Evolutionary conservation across 2,329 filamentous ascomycete genomes (phyloP), one percentile per base, ranked within the genome.

Genomic region (Ceratocystis destructans): DNA sequence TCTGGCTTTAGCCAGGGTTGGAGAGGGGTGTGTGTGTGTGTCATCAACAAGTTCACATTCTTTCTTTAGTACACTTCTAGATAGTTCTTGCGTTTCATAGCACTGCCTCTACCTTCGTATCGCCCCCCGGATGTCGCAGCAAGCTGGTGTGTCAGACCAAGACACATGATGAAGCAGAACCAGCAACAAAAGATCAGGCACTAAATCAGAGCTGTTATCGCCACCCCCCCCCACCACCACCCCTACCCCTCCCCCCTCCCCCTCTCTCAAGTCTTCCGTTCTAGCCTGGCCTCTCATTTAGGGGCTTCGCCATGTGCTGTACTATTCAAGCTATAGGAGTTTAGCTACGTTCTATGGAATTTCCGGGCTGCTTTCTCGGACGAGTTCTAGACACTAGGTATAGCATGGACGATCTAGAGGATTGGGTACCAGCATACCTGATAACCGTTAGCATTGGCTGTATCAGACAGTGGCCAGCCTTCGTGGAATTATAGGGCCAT

Each of bases 111-210:
- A 10, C 22, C 48, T 8, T 20, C 48, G n/a, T 22, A 50, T 50
- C 8, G n/a, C 22, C 53, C 55, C 12, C n/a, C 55, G 55, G 55
- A 1, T 59, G 55, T 59, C 55, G 28, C 15, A 31, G 53, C 15
- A 59, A 25, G 53, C 15, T 31, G 31, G 55, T 53, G 48, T 57
- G 31, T 59, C 55, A 59, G 55, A 59, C 55, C 55, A 33, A 59
- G 55, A 59, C 55, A 59, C n/a, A 62, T 17, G 20, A 46, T 44
- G 33, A 62, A 46, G 61, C 37, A 37, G 57, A 28, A 5, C 28
- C 41, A 2, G 10, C 17, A 44, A 44, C 61, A 22, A 62, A 45
- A 44, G 20, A 33, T 17, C 37, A 62, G 22, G 33, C 61, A 28
- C 61, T 45, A 48, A 45, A 46, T 31, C 2, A 45, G 37, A 62